Evolutionary conservation across 2,329 filamentous ascomycete species (phyloP).

Genomic region (Leptographium radiaticola): DNA sequence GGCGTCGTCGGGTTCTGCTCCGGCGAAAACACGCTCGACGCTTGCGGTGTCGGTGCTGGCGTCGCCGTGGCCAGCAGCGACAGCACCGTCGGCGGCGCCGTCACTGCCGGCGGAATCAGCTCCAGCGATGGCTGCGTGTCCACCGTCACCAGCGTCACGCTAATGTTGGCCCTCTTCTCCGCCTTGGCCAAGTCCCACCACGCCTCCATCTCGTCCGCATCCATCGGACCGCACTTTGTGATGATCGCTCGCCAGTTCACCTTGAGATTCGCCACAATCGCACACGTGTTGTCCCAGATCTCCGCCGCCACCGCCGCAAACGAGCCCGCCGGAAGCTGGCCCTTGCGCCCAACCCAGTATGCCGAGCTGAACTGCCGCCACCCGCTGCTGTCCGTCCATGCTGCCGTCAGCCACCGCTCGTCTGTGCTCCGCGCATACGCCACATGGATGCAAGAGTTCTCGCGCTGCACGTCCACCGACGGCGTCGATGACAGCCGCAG

Average conservation of each 20-base stretch:
- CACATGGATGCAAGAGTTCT: slow-evolving; percentile 70
- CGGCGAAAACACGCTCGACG: slow-evolving; percentile 40
- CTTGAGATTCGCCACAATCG: slow-evolving; percentile 56
- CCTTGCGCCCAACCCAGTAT: slow-evolving; percentile 55
- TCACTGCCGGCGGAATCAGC: slow-evolving; percentile 42
- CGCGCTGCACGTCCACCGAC: slow-evolving; percentile 59
- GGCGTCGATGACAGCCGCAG: slow-evolving; percentile 59
- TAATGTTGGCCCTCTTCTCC: slow-evolving; percentile 37
- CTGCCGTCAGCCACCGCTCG: slow-evolving; percentile 63
- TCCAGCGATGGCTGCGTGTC: slow-evolving; percentile 53
- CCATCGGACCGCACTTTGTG: slow-evolving; percentile 57
- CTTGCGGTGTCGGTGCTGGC: slow-evolving; percentile 55
- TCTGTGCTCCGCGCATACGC: slow-evolving; percentile 67
- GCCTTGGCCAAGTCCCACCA: slow-evolving; percentile 41
- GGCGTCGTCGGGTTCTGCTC: slow-evolving; percentile 43
- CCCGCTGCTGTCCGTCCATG: slow-evolving; percentile 70
- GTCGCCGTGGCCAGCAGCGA: slow-evolving; percentile 35
- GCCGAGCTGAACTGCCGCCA: slow-evolving; percentile 59
- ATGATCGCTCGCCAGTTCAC: slow-evolving; percentile 70
- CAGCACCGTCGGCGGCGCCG: slow-evolving; percentile 30
- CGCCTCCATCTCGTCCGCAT: slow-evolving; percentile 48
- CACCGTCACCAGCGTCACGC: slow-evolving; percentile 48
- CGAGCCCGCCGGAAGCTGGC: slow-evolving; percentile 32
- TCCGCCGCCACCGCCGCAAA: slow-evolving; percentile 57
- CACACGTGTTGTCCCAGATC: slow-evolving; percentile 66